phyloP scores from a whole-genome alignment of 108 stramenopile species.

The Nitzschia sp. region DNA sequence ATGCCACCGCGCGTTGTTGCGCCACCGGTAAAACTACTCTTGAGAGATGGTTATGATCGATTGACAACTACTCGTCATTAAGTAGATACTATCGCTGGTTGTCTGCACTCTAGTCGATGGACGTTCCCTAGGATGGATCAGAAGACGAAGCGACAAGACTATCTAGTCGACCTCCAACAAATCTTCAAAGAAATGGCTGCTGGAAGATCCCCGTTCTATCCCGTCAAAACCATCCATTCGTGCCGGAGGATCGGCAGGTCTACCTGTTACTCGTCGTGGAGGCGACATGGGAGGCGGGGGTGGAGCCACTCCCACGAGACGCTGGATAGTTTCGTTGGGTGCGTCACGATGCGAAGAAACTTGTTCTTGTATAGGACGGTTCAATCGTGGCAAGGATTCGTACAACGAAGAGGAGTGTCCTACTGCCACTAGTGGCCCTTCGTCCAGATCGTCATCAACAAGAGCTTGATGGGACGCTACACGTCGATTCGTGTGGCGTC shows the following conservation, averaged over 20 bases:
- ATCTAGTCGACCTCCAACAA: conserved; percentile 13
- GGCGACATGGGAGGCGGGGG: neutral
- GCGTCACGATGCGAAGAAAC: too few relatives aligned
- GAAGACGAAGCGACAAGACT: too few relatives aligned
- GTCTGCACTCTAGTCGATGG: too few relatives aligned
- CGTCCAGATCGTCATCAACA: neutral
- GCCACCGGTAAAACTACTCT: too few relatives aligned
- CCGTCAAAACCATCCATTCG: neutral
- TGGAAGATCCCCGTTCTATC: neutral
- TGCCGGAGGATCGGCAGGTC: too few relatives aligned
- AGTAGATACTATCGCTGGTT: too few relatives aligned
- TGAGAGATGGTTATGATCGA: too few relatives aligned
- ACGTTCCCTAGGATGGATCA: too few relatives aligned
- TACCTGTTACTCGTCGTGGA: neutral
- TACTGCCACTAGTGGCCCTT: neutral
- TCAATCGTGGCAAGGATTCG: neutral
- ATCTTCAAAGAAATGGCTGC: conserved; percentile 5
- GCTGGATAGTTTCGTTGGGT: too few relatives aligned
- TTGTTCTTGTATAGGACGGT: neutral
- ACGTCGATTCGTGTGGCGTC: neutral
- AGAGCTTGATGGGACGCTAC: neutral
- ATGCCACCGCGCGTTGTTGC: too few relatives aligned
- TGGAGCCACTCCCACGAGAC: too few relatives aligned
- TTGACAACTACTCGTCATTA: too few relatives aligned
- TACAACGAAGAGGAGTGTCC: neutral